Evolutionary conservation across 495 filamentous ascomycete genomes (phyloP).

Genomic region (Annulohypoxylon bovei): DNA sequence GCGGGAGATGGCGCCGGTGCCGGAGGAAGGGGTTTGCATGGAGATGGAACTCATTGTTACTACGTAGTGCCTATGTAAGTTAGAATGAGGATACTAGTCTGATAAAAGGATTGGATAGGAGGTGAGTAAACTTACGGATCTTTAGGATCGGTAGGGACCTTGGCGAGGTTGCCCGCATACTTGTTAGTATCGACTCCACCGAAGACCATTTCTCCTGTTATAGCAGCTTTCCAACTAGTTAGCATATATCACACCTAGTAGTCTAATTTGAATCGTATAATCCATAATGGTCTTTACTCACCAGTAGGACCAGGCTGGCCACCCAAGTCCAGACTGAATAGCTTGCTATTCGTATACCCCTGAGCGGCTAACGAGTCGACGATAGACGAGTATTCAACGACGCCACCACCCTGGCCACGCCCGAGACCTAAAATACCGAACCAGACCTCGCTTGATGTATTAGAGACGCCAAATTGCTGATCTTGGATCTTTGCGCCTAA

Average conservation of each 20-base stretch:
- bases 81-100: constrained; percentile 60
- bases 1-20: constrained; percentile 1
- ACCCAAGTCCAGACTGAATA: constrained; percentile 77
- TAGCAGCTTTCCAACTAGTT: constrained; percentile 39
- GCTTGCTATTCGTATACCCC: constrained; percentile 71
- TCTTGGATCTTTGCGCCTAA: constrained; percentile 48
- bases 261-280: background rate
- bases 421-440: constrained; percentile 82
- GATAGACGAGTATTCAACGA: constrained; percentile 70
- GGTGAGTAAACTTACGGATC: constrained; percentile 37
- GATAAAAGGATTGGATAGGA: background rate
- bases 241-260: background rate
- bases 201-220: constrained; percentile 78
- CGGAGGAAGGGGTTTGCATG: constrained; percentile 45
- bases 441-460: constrained; percentile 50
- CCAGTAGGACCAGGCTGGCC: constrained; percentile 38
- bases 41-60: constrained; percentile 69
- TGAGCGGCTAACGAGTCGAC: constrained; percentile 69
- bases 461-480: constrained; percentile 56
- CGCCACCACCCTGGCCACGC: constrained; percentile 55
- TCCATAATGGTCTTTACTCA: constrained; percentile 13
- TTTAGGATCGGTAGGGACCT: constrained; percentile 51
- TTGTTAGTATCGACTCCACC: constrained; percentile 83
- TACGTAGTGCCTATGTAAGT: constrained; percentile 50
- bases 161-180: constrained; percentile 68